These are phyloP conservation scores for Zygotorulaspora florentina DNA, from an alignment of 805 yeast species.

Conservation along the genomic window DNA sequence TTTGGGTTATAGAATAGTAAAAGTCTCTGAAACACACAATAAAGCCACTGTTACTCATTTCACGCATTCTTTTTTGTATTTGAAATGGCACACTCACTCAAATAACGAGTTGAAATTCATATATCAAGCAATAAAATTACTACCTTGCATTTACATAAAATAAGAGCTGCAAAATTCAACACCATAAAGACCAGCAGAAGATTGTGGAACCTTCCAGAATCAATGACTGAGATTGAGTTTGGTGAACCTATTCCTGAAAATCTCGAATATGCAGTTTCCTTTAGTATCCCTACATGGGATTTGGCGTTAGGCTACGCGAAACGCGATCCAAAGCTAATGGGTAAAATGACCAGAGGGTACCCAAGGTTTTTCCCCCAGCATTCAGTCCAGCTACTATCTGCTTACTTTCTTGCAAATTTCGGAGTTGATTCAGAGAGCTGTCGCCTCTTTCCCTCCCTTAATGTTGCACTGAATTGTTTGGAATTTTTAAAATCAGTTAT, in stretches of 20 bases:
- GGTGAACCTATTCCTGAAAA: conserved; percentile 18
- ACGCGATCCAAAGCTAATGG: conserved; percentile 75
- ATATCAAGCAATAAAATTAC: background rate
- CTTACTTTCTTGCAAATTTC: conserved; percentile 53
- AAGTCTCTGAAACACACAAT: background rate
- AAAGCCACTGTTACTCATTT: background rate
- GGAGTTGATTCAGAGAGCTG: conserved; percentile 69
- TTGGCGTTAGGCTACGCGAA: conserved; percentile 87
- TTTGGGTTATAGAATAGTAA: background rate
- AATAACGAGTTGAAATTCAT: background rate
- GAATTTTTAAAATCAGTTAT: conserved; percentile 49
- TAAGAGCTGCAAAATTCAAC: background rate
- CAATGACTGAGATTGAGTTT: conserved; percentile 16
- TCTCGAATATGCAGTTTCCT: conserved; percentile 75
- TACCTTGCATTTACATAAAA: background rate
- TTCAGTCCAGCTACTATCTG: conserved; percentile 49
- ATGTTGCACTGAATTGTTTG: conserved; percentile 70
- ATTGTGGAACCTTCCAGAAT: background rate
- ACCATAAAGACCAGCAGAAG: background rate
- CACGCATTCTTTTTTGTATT: background rate
- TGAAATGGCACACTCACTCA: background rate
- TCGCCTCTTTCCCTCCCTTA: conserved; percentile 65
- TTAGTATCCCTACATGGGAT: conserved; percentile 87
- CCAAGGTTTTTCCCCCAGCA: conserved; percentile 75
- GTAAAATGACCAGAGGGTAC: conserved; percentile 78